Evolutionary conservation across 768 basidiomycete genomes (phyloP), one percentile per base, ranked within the genome.

Genomic region (Leucocoprinus leucothites): DNA sequence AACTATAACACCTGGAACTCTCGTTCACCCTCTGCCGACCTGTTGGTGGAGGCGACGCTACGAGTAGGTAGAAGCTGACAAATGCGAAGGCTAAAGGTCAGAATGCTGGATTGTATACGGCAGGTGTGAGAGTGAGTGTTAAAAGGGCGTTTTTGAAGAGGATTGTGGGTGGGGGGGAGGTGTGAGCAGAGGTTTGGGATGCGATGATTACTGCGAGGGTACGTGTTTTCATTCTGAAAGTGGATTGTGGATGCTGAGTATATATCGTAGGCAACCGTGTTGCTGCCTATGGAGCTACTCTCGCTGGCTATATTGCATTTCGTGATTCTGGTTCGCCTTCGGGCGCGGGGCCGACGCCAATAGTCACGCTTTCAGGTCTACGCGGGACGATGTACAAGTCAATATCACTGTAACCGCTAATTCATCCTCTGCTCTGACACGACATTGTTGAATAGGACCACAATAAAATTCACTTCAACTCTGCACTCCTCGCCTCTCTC

Each of bases 71-170:
- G 2, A 87, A 90, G 66, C 67, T 86, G 14, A 83, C 87, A 74
- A 85, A 83, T 63, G 72, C n/a, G n/a, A n/a, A n/a, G n/a, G n/a
- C n/a, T n/a, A n/a, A n/a, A n/a, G n/a, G n/a, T n/a, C n/a, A n/a
- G 92, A 61, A 92, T 85, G 68, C 80, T 86, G 0, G 85, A 83
- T 65, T 94, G 25, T 84, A 86, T 58, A 70, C 74, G 1, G 76
- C 74, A 21, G n/a, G n/a, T n/a, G n/a, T n/a, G n/a, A n/a, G n/a
- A 85, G 82, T 34, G 6, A 53, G 52, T 25, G 65, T 87, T 2
- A 91, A 91, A 0, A 89, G 87, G 86, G 82, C 80, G 6, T 86
- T 94, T 3, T 70, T 93, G 44, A 90, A 94, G 68, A 84, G 80
- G 61, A 70, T 93, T 31, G 77, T 83, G 1, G 67, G 74, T 21